Evolutionary conservation across 1,284 basidiomycete genomes (phyloP).

Genomic region (Cutaneotrichosporon cyanovorans): DNA sequence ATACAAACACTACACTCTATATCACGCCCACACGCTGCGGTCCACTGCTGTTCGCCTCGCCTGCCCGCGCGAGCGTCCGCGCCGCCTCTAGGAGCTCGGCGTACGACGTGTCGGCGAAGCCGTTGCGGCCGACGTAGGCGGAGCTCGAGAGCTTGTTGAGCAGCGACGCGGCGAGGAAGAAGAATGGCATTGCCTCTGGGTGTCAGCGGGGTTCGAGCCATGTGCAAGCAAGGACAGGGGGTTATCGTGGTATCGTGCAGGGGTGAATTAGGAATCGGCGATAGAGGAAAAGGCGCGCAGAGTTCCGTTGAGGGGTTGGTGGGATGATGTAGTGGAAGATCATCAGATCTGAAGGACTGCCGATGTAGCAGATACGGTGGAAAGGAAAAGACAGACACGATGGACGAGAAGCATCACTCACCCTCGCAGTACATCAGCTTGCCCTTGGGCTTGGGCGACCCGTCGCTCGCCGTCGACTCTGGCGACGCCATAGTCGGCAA

Average conservation of each 20-base stretch:
- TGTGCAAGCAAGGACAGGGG: background rate
- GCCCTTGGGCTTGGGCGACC: conserved; percentile 5
- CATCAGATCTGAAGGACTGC: no score
- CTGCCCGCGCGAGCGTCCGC: conserved; percentile 31
- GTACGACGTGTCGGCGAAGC: conserved; percentile 32
- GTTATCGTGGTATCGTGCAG: no score
- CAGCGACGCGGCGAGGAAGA: conserved; percentile 46
- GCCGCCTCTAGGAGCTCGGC: conserved; percentile 41
- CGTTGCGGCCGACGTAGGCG: conserved; percentile 29
- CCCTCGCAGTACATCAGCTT: conserved; percentile 35
- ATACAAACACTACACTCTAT: no score
- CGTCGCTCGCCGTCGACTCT: conserved; percentile 1
- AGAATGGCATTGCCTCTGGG: conserved; percentile 47
- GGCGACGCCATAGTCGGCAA: conserved; percentile 1
- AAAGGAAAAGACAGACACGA: no score
- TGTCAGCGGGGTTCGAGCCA: background rate
- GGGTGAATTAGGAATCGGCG: no score
- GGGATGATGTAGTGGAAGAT: no score
- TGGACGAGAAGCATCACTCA: no score
- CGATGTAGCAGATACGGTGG: no score
- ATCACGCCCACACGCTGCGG: no score
- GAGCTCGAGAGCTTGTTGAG: conserved; percentile 29
- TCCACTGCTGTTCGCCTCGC: background rate
- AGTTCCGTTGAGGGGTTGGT: no score
- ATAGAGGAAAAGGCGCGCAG: no score